Evolutionary conservation across 805 yeast genomes (phyloP).

Genomic region (Pichia cabralensis): DNA sequence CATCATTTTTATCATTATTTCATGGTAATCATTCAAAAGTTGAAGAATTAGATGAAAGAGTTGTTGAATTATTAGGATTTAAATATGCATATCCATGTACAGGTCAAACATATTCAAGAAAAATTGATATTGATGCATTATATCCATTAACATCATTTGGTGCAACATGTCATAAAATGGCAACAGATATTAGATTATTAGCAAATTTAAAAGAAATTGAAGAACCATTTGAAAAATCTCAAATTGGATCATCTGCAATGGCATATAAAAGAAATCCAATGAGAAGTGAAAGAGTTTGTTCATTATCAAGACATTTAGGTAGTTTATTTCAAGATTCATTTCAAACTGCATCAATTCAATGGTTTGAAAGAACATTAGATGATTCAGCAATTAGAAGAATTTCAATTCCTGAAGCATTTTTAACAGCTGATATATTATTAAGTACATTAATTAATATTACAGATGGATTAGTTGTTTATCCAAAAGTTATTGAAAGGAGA

Average conservation of each 20-base stretch:
- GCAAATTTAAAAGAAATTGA: conserved; percentile 96
- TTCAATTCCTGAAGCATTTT: conserved; percentile 90
- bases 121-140: conserved; percentile 90
- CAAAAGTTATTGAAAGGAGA: conserved; percentile 96
- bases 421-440: conserved; percentile 88
- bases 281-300: conserved; percentile 98
- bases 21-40: conserved; percentile 97
- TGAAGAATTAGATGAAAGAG: conserved; percentile 83
- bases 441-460: conserved; percentile 87
- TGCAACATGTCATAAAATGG: conserved; percentile 94
- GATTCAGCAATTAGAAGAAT: conserved; percentile 98
- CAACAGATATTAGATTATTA: conserved; percentile 89
- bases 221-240: conserved; percentile 98
- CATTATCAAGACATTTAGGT: conserved; percentile 93
- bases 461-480: conserved; percentile 93
- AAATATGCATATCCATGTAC: conserved; percentile 95
- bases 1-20: conserved; percentile 87
- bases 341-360: conserved; percentile 95
- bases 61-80: conserved; percentile 87
- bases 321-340: conserved; percentile 87
- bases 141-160: conserved; percentile 92
- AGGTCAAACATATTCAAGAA: conserved; percentile 98
- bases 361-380: conserved; percentile 98
- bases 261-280: conserved; percentile 99
- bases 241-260: conserved; percentile 97